phyloP scores from a whole-genome alignment of 495 filamentous ascomycete genomes.

The Penicillium dipodomyicola region DNA sequence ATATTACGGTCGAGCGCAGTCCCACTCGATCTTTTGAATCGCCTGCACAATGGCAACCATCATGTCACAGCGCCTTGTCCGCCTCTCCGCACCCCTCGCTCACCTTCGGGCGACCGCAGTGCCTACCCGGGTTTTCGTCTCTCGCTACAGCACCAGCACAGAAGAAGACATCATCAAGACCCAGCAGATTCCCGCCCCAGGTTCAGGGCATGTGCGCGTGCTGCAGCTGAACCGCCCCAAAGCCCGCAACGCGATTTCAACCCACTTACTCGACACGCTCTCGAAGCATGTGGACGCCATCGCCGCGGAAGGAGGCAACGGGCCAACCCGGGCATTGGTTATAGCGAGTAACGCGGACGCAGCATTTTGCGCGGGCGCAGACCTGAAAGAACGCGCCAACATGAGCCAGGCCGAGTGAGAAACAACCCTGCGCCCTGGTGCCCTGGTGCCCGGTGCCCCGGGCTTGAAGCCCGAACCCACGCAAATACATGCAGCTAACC shows the following conservation, averaged over 20 bases:
- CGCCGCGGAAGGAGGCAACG: constrained; percentile 60
- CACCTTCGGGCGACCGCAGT: constrained; percentile 22
- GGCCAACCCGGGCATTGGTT: constrained; percentile 72
- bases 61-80: constrained; percentile 36
- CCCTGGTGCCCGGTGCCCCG: not conserved
- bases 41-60: constrained; percentile 19
- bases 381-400: constrained; percentile 79
- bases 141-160: constrained; percentile 37
- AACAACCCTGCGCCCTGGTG: not conserved
- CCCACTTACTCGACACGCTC: constrained; percentile 67
- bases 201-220: constrained; percentile 79
- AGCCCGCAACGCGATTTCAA: constrained; percentile 87
- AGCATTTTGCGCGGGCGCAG: constrained; percentile 90
- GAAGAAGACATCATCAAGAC: constrained; percentile 61
- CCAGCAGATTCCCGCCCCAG: constrained; percentile 71
- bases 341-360: constrained; percentile 73
- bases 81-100: constrained; percentile 23
- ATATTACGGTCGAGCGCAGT: not conserved
- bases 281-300: constrained; percentile 66
- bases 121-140: constrained; percentile 31
- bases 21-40: constrained; percentile 2
- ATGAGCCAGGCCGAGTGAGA: constrained; percentile 69
- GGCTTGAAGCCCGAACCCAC: not conserved
- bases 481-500: constrained; percentile 1
- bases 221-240: constrained; percentile 81